These are phyloP conservation scores for Yarrowia sp. DNA, from an alignment of 805 yeast species.

Conservation along the genomic window DNA sequence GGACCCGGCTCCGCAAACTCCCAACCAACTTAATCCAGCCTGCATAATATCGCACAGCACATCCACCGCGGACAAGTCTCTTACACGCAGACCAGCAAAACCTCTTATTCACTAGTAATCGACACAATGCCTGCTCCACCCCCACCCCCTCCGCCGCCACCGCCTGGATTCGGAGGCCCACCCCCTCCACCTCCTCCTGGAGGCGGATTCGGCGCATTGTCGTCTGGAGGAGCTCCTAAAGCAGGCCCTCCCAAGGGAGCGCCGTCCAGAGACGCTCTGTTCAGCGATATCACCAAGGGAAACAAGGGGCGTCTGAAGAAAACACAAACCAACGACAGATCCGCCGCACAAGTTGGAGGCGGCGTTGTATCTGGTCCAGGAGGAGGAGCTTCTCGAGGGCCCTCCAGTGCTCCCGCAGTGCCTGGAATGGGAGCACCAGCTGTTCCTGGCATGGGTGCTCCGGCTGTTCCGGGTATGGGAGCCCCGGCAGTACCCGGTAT, in stretches of 20 bases:
- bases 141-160: conserved; percentile 54
- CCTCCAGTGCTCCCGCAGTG: conserved; percentile 34
- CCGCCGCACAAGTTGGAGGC: conserved; percentile 54
- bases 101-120: too few relatives aligned
- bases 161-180: conserved; percentile 40
- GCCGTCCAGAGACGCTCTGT: conserved; percentile 46
- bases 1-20: background rate
- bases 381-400: conserved; percentile 31
- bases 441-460: conserved; percentile 39
- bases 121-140: conserved; percentile 58
- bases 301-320: conserved; percentile 49
- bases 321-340: conserved; percentile 64
- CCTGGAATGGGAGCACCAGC: conserved; percentile 32
- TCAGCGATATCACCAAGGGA: conserved; percentile 83
- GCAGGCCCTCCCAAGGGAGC: conserved; percentile 36
- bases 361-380: conserved; percentile 26
- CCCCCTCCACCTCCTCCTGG: conserved; percentile 41
- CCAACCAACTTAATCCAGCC: conserved; percentile 18
- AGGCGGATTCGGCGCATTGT: conserved; percentile 35
- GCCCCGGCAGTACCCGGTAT: conserved; percentile 33
- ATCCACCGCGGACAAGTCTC: too few relatives aligned
- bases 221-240: conserved; percentile 30
- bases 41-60: conserved; percentile 25
- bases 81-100: too few relatives aligned
- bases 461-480: conserved; percentile 32